Conservation (phyloP, 352 stramenopile genomes). For the Blastocystis sp. region DNA sequence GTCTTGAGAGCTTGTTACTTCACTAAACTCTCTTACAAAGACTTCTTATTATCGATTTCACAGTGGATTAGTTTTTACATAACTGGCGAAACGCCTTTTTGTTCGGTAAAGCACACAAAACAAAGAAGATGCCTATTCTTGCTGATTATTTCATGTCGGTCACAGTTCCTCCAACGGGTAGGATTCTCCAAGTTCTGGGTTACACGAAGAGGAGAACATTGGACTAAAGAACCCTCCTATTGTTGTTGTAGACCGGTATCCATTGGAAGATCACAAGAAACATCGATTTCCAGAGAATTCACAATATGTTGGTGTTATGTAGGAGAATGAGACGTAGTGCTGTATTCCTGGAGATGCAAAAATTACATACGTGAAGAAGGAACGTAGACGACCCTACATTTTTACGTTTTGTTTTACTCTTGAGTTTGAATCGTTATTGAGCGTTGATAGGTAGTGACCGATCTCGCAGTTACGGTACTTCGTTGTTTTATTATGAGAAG, state of each 20-base stretch:
- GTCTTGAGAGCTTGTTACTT: no score
- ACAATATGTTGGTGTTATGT: slow-evolving; percentile 48
- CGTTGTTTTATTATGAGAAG: slow-evolving; percentile 63
- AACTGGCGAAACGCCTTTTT: no score
- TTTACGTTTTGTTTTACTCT: slow-evolving; percentile 65
- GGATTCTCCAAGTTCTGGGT: background rate
- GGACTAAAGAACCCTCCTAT: slow-evolving; percentile 27
- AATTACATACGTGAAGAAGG: slow-evolving; percentile 26
- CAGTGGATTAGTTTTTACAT: no score
- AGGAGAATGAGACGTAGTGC: slow-evolving; percentile 23
- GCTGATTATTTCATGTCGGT: slow-evolving; percentile 63
- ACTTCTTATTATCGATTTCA: no score
- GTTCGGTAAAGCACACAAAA: background rate
- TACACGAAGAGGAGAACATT: slow-evolving; percentile 46
- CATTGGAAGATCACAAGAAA: slow-evolving; percentile 55
- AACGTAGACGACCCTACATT: slow-evolving; percentile 38
- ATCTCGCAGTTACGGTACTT: slow-evolving; percentile 56
- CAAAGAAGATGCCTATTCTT: slow-evolving; percentile 43
- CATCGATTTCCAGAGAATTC: slow-evolving; percentile 65
- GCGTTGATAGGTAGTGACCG: slow-evolving; percentile 39
- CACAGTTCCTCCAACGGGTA: slow-evolving; percentile 51
- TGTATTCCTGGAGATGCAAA: slow-evolving; percentile 52
- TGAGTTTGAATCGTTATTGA: background rate
- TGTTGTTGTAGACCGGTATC: slow-evolving; percentile 67
- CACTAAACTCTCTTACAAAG: no score